These are phyloP conservation scores for Misopates orontium DNA, from an alignment of 257 asterid species.

Conservation along the genomic window DNA sequence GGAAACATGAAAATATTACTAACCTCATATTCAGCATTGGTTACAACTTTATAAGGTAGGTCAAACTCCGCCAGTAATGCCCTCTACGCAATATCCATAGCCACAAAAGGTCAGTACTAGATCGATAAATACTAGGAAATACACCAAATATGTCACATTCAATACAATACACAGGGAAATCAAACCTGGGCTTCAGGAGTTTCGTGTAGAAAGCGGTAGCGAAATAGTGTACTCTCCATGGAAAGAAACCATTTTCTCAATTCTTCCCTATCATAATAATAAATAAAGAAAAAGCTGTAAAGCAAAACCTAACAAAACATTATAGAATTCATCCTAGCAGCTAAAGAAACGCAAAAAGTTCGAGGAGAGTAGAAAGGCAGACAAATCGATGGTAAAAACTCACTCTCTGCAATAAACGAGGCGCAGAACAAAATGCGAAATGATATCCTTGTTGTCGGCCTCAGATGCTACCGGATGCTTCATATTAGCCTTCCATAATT, in stretches of 20 bases:
- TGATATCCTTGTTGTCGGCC: conserved; percentile 67
- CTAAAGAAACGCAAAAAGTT: too few relatives aligned
- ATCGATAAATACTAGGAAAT: conserved; percentile 22
- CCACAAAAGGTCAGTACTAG: conserved; percentile 26
- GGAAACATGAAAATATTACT: conserved; percentile 11
- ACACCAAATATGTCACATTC: neutral
- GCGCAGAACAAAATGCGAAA: conserved; percentile 81
- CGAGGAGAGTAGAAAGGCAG: too few relatives aligned
- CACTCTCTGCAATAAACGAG: conserved; percentile 69
- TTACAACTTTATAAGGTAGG: conserved; percentile 71
- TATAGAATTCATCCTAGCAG: too few relatives aligned
- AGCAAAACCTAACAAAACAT: too few relatives aligned
- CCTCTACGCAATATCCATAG: conserved; percentile 44
- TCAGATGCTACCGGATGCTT: conserved; percentile 64
- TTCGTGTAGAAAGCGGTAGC: conserved; percentile 44
- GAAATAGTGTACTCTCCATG: conserved; percentile 50
- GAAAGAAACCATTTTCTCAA: conserved; percentile 61
- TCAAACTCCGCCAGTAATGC: conserved; percentile 72
- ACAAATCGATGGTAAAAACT: conserved; percentile 6
- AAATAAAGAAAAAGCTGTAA: neutral
- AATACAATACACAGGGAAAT: conserved; percentile 14
- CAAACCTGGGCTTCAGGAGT: conserved; percentile 67
- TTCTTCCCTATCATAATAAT: conserved; percentile 55
- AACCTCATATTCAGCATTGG: conserved; percentile 88
- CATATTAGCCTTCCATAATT: conserved; percentile 70